A percentile compares a stretch with the other conserved stretches of the same genome.
These are phyloP conservation scores for Silybum marianum DNA, from an alignment of 129 eudicot genomes.

Conservation along the genomic window DNA sequence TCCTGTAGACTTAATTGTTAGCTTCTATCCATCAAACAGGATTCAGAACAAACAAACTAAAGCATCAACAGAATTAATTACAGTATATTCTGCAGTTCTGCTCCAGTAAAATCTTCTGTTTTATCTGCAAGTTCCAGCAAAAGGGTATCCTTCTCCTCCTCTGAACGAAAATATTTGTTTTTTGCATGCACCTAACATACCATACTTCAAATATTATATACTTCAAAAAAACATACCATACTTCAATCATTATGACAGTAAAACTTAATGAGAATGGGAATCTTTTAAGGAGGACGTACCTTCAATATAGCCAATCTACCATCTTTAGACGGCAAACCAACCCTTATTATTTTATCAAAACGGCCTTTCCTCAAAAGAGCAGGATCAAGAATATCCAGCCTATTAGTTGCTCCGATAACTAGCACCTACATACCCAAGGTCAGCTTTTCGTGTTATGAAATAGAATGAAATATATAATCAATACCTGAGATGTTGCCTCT, in stretches of 20 bases:
- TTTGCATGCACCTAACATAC: slow-evolving; percentile 76
- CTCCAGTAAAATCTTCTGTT: slow-evolving; percentile 94
- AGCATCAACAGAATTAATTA: slow-evolving; percentile 33
- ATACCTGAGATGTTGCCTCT: slow-evolving; percentile 82
- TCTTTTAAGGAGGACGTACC: slow-evolving; percentile 42
- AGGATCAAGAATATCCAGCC: slow-evolving; percentile 96
- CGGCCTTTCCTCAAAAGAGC: slow-evolving; percentile 96
- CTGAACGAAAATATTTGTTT: slow-evolving; percentile 84
- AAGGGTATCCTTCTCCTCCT: slow-evolving; percentile 73
- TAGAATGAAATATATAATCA: not conserved
- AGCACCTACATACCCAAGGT: slow-evolving; percentile 51
- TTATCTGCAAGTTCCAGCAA: slow-evolving; percentile 79
- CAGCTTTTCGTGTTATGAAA: slow-evolving; percentile 5
- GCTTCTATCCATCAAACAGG: slow-evolving; percentile 14
- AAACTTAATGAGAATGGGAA: slow-evolving; percentile 14
- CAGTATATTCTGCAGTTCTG: slow-evolving; percentile 95
- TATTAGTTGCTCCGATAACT: slow-evolving; percentile 93
- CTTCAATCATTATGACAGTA: not conserved
- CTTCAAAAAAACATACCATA: not conserved
- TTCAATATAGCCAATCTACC: slow-evolving; percentile 89
- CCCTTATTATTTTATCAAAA: slow-evolving; percentile 91
- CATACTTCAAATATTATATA: slow-evolving; percentile 4
- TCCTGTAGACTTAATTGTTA: slow-evolving; percentile 55
- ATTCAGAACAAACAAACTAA: slow-evolving; percentile 8
- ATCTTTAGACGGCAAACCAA: slow-evolving; percentile 91